Conservation (phyloP, 306 rosid species). For the Rosa multiflora region DNA sequence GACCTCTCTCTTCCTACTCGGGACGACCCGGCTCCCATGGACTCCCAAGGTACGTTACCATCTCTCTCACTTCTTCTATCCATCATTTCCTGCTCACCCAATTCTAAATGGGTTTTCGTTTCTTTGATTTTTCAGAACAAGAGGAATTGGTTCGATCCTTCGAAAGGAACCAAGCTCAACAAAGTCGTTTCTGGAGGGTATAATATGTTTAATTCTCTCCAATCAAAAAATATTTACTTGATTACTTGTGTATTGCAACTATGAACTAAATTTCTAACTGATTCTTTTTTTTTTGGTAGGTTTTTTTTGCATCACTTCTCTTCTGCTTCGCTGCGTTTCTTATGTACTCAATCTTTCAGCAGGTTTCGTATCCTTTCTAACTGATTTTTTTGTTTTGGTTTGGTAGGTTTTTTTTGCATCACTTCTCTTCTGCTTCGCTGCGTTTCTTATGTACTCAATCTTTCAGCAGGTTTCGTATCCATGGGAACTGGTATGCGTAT, state of each 20-base stretch:
- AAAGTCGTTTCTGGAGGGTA: slow-evolving; percentile 89
- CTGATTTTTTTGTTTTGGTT: background rate
- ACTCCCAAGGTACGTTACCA: slow-evolving; percentile 46
- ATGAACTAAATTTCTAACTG: background rate
- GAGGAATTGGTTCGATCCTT: slow-evolving; percentile 73
- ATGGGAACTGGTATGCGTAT: slow-evolving; percentile 78
- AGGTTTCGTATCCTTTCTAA: slow-evolving; percentile 39
- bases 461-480: slow-evolving; percentile 71
- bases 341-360: slow-evolving; percentile 68
- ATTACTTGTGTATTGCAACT: background rate
- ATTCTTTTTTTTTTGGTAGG: slow-evolving; percentile 30
- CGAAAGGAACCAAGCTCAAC: slow-evolving; percentile 60
- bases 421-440: slow-evolving; percentile 53
- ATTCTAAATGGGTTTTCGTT: background rate
- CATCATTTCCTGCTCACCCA: background rate
- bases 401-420: slow-evolving; percentile 64
- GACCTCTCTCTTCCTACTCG: slow-evolving; percentile 65
- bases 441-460: slow-evolving; percentile 70
- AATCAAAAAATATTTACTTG: background rate
- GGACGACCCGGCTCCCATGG: slow-evolving; percentile 55
- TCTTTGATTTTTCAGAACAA: slow-evolving; percentile 52
- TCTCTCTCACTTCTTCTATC: background rate
- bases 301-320: slow-evolving; percentile 61
- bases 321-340: slow-evolving; percentile 60
- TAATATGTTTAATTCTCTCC: background rate